Evolutionary conservation across 1,284 basidiomycete genomes (phyloP).

Genomic region (Dichomitus squalens): DNA sequence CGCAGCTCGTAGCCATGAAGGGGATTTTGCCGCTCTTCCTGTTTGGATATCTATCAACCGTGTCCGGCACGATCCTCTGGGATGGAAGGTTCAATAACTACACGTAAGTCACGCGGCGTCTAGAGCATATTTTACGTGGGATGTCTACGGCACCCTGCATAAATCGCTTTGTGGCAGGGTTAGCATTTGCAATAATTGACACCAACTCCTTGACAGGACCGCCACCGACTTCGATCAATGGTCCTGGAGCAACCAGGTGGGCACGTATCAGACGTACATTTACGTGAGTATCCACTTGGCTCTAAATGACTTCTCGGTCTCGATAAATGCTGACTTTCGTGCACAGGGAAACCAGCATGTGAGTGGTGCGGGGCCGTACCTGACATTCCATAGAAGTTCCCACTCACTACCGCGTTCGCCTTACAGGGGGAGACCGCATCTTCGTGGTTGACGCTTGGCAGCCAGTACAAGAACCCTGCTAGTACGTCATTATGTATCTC

Average conservation of each 20-base stretch:
- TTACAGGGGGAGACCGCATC: conserved; percentile 28
- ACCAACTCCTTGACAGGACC: conserved; percentile 14
- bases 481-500: conserved; percentile 17
- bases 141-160: not conserved
- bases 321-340: not conserved
- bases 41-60: conserved; percentile 10
- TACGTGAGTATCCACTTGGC: conserved; percentile 20
- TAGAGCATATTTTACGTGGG: not conserved
- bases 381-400: not conserved
- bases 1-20: conserved; percentile 17
- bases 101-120: conserved; percentile 16
- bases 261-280: conserved; percentile 31
- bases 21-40: conserved; percentile 12
- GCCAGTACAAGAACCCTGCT: conserved; percentile 28
- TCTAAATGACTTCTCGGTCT: not conserved
- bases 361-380: not conserved
- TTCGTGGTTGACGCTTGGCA: conserved; percentile 30
- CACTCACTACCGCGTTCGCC: too few relatives aligned
- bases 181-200: not conserved
- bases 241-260: conserved; percentile 32
- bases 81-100: conserved; percentile 31
- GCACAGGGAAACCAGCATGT: conserved; percentile 27
- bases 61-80: conserved; percentile 29
- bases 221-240: conserved; percentile 29
- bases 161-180: not conserved